phyloP scores from a whole-genome alignment of 495 filamentous ascomycete genomes.

The Tetracladium marchalianum region DNA sequence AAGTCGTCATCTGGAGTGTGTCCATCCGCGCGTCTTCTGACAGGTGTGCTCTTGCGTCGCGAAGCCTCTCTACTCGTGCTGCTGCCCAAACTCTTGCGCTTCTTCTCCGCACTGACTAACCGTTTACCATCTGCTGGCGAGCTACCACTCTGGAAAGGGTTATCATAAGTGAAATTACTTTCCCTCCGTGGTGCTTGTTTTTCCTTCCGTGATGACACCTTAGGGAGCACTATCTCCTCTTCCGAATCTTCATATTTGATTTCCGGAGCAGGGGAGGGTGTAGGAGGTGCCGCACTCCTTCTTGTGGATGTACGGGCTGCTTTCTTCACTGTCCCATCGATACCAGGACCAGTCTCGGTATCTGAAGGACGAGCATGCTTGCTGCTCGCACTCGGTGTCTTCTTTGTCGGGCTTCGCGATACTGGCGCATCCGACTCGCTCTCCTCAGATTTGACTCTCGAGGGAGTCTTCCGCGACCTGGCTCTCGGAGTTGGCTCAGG shows the following conservation, averaged over 20 bases:
- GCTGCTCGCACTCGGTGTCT: conserved; percentile 36
- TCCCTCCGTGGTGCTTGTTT: conserved; percentile 21
- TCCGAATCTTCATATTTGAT: conserved; percentile 36
- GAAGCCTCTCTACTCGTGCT: conserved; percentile 4
- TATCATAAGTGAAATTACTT: conserved; percentile 72
- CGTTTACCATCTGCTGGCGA: conserved; percentile 20
- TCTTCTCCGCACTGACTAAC: conserved; percentile 6
- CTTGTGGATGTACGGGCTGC: conserved; percentile 12
- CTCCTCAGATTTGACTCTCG: conserved; percentile 39
- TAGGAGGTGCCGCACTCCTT: conserved; percentile 28
- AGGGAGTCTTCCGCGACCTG: conserved; percentile 34
- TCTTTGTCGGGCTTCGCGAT: conserved; percentile 37
- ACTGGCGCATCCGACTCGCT: conserved; percentile 29
- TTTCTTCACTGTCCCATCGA: conserved; percentile 36
- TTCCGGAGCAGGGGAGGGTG: conserved; percentile 1
- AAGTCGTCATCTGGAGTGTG: conserved; percentile 22
- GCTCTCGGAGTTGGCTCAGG: conserved; percentile 32
- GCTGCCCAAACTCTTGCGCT: conserved; percentile 8
- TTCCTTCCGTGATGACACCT: not conserved
- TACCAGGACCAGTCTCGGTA: conserved; percentile 27
- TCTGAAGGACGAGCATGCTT: conserved; percentile 29
- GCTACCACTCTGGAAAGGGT: conserved; percentile 86
- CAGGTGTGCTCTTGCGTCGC: conserved; percentile 4
- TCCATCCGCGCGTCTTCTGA: conserved; percentile 5
- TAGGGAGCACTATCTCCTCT: conserved; percentile 2